Percentiles rank a stretch among this genome's conserved stretches.
phyloP scores from a whole-genome alignment of 768 basidiomycete genomes.

The Myochromella boudieri region DNA sequence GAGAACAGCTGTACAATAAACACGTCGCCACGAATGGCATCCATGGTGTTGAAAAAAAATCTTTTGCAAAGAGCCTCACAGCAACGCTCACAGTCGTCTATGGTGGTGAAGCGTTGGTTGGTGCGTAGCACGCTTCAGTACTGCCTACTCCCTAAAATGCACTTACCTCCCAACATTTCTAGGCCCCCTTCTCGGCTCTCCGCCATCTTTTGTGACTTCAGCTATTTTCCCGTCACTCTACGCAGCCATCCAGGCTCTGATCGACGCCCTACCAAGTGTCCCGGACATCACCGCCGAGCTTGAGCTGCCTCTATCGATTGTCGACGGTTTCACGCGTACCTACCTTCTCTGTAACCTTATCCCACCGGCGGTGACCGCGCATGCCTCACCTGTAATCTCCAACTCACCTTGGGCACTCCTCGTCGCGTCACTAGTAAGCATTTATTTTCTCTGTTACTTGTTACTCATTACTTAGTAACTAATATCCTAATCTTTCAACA shows the following conservation, averaged over 20 bases:
- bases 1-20: slow-evolving; percentile 45
- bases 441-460: background rate
- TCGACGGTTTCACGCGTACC: slow-evolving; percentile 81
- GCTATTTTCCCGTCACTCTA: slow-evolving; percentile 67
- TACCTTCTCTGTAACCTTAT: slow-evolving; percentile 77
- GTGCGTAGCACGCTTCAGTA: slow-evolving; percentile 36
- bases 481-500: background rate
- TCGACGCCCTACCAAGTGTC: slow-evolving; percentile 57
- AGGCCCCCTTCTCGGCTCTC: slow-evolving; percentile 64
- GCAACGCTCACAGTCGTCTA: slow-evolving; percentile 70
- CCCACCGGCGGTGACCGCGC: slow-evolving; percentile 61
- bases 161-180: slow-evolving; percentile 7
- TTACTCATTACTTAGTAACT: background rate
- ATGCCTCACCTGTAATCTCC: slow-evolving; percentile 48
- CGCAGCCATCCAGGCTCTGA: slow-evolving; percentile 55
- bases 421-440: slow-evolving; percentile 66
- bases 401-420: slow-evolving; percentile 78
- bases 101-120: slow-evolving; percentile 72
- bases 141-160: background rate
- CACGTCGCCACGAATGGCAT: slow-evolving; percentile 42
- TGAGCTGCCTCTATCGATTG: slow-evolving; percentile 70
- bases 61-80: slow-evolving; percentile 56
- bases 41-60: slow-evolving; percentile 42
- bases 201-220: slow-evolving; percentile 82
- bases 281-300: slow-evolving; percentile 50